phyloP scores from a whole-genome alignment of 805 yeast species.

The Candida odintsovae region DNA sequence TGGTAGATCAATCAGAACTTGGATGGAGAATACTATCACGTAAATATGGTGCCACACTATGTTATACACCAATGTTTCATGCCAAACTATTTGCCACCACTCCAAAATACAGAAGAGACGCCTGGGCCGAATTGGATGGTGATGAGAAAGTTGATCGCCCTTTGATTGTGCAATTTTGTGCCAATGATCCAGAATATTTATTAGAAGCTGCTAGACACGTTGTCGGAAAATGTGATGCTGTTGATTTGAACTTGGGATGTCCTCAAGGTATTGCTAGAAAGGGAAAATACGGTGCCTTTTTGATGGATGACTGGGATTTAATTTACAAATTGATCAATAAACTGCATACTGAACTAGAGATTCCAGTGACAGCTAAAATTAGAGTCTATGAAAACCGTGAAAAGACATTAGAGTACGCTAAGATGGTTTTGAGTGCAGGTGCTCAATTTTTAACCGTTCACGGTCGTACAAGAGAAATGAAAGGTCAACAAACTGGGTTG shows the following conservation, averaged over 20 bases:
- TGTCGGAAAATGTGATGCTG: conserved; percentile 86
- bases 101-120: conserved; percentile 70
- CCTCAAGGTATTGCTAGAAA: conserved; percentile 96
- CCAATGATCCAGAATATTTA: conserved; percentile 85
- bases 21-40: conserved; percentile 92
- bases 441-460: conserved; percentile 94
- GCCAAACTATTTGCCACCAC: conserved; percentile 85
- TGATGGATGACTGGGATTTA: conserved; percentile 96
- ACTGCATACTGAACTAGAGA: conserved; percentile 64
- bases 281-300: conserved; percentile 92
- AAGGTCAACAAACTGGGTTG: conserved; percentile 92
- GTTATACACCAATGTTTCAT: conserved; percentile 97
- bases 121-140: conserved; percentile 75
- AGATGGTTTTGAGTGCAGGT: conserved; percentile 84
- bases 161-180: conserved; percentile 90
- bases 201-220: conserved; percentile 77
- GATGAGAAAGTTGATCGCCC: conserved; percentile 68
- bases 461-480: conserved; percentile 95
- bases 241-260: conserved; percentile 92
- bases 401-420: conserved; percentile 81
- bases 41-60: conserved; percentile 84
- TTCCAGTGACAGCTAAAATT: conserved; percentile 95
- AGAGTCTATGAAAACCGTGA: conserved; percentile 82
- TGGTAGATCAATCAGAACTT: conserved; percentile 96
- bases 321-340: conserved; percentile 65